These are phyloP conservation scores for Fraxinus angustifolia DNA, from an alignment of 305 asterid genomes.

Conservation along the genomic window DNA sequence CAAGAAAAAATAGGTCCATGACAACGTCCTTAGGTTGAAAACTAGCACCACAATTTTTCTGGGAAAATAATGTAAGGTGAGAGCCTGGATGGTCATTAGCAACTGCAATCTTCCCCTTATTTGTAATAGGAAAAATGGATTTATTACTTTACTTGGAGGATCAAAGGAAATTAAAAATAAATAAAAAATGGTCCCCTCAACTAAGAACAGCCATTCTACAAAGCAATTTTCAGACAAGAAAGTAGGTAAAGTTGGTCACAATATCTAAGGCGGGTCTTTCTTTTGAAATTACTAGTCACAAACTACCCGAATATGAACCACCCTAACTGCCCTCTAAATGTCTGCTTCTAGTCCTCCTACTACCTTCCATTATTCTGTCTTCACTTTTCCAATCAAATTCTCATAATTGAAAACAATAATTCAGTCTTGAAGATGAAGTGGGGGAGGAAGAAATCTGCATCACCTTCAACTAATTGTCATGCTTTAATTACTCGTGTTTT, in stretches of 20 bases:
- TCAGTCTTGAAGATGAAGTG: constrained; percentile 46
- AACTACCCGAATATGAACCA: constrained; percentile 23
- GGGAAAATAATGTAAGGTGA: not conserved
- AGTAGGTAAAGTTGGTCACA: constrained; percentile 56
- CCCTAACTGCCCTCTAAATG: constrained; percentile 29
- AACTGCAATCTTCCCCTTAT: not conserved
- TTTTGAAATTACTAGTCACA: constrained; percentile 48
- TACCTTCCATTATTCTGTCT: not conserved
- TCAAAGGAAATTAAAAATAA: not conserved
- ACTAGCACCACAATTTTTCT: not conserved
- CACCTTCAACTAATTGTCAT: constrained; percentile 17
- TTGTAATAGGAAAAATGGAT: not conserved
- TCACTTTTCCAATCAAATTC: not conserved
- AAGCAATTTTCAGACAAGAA: constrained; percentile 26
- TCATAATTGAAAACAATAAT: not conserved
- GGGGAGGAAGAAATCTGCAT: constrained; percentile 48
- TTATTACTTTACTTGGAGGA: constrained; percentile 16
- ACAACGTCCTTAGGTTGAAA: not conserved
- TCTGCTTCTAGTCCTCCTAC: constrained; percentile 7
- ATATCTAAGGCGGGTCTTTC: constrained; percentile 68
- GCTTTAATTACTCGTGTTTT: constrained; percentile 35
- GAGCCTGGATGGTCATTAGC: not conserved
- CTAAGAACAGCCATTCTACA: constrained; percentile 24
- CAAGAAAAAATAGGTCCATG: not conserved
- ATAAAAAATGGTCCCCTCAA: constrained; percentile 23